Conservation (phyloP, 2,329 filamentous ascomycete genomes). For the Diplodia seriata region DNA sequence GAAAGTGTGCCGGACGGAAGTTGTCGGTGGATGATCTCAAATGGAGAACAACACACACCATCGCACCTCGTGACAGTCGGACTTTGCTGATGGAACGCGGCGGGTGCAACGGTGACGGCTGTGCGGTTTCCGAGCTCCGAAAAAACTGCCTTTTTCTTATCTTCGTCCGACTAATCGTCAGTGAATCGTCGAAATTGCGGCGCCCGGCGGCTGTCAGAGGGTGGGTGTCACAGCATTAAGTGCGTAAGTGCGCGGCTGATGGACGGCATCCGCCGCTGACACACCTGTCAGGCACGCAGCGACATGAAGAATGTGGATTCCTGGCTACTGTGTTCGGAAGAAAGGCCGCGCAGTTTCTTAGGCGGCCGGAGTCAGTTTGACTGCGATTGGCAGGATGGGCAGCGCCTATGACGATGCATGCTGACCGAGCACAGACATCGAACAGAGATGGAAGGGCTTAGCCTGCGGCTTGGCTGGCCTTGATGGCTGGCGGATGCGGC, state of each 20-base stretch:
- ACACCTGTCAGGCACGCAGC: not conserved
- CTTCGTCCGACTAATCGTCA: not conserved
- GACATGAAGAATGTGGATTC: constrained; percentile 3
- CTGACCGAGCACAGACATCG: constrained; percentile 2
- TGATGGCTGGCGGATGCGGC: constrained; percentile 23
- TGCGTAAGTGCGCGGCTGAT: not conserved
- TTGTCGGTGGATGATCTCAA: not conserved
- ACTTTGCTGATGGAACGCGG: constrained; percentile 9
- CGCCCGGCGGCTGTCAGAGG: not conserved
- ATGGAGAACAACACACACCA: not conserved
- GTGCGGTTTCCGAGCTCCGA: not conserved
- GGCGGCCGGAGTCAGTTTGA: not conserved
- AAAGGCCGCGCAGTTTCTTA: constrained; percentile 16
- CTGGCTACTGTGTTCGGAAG: constrained; percentile 8
- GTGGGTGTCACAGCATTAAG: constrained; percentile 2
- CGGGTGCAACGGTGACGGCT: constrained; percentile 11
- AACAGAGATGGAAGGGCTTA: constrained; percentile 15
- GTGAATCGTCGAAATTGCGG: constrained; percentile 5
- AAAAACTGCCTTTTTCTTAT: not conserved
- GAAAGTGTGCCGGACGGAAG: not conserved
- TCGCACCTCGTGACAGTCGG: not conserved
- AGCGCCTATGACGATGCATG: constrained; percentile 22
- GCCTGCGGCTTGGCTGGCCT: constrained; percentile 11
- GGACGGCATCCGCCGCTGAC: constrained; percentile 1
- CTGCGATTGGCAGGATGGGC: constrained; percentile 20